These are phyloP conservation scores for Kodamaea nitidulidarum DNA, from an alignment of 805 yeast genomes.

Conservation along the genomic window DNA sequence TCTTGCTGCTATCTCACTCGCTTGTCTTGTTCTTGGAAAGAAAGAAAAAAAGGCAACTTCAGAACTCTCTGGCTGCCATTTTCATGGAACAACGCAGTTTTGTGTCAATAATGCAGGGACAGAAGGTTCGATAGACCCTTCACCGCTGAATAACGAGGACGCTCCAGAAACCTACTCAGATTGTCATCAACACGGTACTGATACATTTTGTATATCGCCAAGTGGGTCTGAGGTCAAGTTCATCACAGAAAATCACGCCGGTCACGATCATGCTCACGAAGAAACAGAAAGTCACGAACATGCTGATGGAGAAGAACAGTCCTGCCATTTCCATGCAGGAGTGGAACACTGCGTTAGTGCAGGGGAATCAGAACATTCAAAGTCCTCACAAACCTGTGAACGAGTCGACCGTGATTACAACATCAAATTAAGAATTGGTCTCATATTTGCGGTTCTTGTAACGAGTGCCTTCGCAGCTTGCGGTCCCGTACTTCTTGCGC, in stretches of 20 bases:
- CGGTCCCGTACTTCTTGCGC: constrained; percentile 26
- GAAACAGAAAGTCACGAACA: background rate
- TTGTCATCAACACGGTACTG: constrained; percentile 19
- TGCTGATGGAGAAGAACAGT: constrained; percentile 1
- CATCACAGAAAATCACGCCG: background rate
- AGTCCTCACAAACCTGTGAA: constrained; percentile 15
- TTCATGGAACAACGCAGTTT: constrained; percentile 16
- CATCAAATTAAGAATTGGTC: constrained; percentile 26
- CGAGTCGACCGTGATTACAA: constrained; percentile 24
- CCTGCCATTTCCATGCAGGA: constrained; percentile 32
- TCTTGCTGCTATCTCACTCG: background rate
- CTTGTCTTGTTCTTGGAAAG: background rate
- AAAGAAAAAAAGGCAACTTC: background rate
- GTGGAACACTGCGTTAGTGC: constrained; percentile 25
- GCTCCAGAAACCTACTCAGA: constrained; percentile 13
- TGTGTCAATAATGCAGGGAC: constrained; percentile 20
- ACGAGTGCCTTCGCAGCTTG: constrained; percentile 32
- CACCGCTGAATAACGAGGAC: constrained; percentile 11
- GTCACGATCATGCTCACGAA: background rate
- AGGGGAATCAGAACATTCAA: constrained; percentile 10
- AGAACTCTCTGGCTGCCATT: constrained; percentile 18
- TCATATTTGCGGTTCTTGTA: constrained; percentile 31
- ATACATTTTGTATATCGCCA: constrained; percentile 15
- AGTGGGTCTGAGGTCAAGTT: constrained; percentile 16
- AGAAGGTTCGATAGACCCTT: constrained; percentile 21